These are phyloP conservation scores for Monilinia laxa DNA, from an alignment of 2,329 filamentous ascomycete genomes.

Conservation along the genomic window DNA sequence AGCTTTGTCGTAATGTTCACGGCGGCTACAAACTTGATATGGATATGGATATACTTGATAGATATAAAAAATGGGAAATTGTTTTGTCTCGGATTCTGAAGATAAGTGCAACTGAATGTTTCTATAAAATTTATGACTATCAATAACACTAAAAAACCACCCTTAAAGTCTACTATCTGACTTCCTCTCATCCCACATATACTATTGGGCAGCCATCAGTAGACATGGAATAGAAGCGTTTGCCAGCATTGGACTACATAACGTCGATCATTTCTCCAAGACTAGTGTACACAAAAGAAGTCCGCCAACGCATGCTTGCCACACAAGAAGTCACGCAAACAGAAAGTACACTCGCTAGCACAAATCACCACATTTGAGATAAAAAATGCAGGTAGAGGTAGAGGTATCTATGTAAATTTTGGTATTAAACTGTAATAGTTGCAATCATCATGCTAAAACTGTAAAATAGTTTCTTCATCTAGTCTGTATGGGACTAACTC, in stretches of 20 bases:
- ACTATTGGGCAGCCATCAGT: not conserved
- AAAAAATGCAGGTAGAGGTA: not conserved
- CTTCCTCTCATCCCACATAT: not conserved
- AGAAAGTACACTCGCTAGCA: not conserved
- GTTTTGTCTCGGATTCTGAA: not conserved
- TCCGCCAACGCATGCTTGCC: slow-evolving; percentile 12
- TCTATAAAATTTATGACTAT: not conserved
- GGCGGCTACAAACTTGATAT: not conserved
- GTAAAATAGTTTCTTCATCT: slow-evolving; percentile 15
- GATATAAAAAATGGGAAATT: too few species aligned
- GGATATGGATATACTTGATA: not conserved
- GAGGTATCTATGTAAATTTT: slow-evolving; percentile 1
- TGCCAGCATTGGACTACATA: not conserved
- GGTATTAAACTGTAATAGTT: slow-evolving; percentile 12
- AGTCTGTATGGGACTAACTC: slow-evolving; percentile 20
- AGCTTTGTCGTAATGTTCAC: not conserved
- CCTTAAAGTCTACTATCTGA: not conserved
- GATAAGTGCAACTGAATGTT: not conserved
- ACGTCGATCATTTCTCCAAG: not conserved
- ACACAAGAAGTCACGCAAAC: not conserved
- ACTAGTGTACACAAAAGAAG: not conserved
- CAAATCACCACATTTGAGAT: not conserved
- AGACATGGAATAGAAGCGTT: not conserved
- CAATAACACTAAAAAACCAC: too few species aligned
- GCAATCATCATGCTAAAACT: slow-evolving; percentile 9